Evolutionary conservation across 768 basidiomycete species (phyloP).

Genomic region (Leccinum ochraceum): DNA sequence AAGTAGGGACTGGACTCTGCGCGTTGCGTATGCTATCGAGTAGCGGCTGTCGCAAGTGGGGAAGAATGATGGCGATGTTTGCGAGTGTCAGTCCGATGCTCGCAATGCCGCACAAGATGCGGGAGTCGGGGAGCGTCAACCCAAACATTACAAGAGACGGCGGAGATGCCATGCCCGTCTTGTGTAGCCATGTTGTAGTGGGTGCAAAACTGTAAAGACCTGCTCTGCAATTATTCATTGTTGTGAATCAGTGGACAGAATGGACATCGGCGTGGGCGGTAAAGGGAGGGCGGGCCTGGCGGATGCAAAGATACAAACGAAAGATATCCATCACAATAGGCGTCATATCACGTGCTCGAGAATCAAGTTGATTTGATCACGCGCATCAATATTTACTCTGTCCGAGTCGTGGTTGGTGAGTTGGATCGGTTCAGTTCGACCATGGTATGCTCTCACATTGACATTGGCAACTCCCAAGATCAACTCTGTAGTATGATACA

Average conservation of each 20-base stretch:
- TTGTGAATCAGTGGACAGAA: constrained; percentile 2
- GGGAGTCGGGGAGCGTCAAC: constrained; percentile 29
- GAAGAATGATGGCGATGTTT: constrained; percentile 27
- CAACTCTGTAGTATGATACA: neutral
- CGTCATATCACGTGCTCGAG: constrained; percentile 27
- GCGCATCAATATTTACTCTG: neutral
- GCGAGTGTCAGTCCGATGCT: constrained; percentile 28
- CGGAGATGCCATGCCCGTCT: constrained; percentile 26
- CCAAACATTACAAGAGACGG: constrained; percentile 26
- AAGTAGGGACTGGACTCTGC: neutral
- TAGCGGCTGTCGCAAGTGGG: constrained; percentile 24
- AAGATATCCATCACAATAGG: neutral
- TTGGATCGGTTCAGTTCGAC: neutral
- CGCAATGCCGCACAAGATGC: constrained; percentile 27
- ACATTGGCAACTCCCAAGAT: neutral
- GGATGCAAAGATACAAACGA: constrained; percentile 1
- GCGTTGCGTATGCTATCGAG: constrained; percentile 10
- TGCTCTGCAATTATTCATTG: constrained; percentile 28
- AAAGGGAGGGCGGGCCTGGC: neutral
- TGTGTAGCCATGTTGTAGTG: constrained; percentile 23
- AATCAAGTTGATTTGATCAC: constrained; percentile 11
- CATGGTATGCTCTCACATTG: neutral
- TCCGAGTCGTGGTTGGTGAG: neutral
- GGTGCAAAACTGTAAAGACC: constrained; percentile 29
- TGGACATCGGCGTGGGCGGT: constrained; percentile 8